These are phyloP conservation scores for Karstenula rhodostoma DNA, from an alignment of 2,329 filamentous ascomycete genomes.

Conservation along the genomic window DNA sequence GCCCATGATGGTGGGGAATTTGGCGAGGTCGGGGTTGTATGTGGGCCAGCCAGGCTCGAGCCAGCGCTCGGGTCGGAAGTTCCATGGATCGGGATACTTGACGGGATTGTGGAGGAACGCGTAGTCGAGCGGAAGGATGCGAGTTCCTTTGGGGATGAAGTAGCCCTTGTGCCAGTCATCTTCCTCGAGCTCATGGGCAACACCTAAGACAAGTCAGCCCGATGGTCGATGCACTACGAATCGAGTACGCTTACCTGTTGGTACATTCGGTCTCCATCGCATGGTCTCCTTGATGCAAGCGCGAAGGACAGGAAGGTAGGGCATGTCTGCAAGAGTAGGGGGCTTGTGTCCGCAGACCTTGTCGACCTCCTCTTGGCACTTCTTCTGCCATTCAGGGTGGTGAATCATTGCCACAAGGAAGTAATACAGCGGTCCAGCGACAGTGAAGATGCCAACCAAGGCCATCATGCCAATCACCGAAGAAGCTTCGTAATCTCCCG, in stretches of 20 bases:
- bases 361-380: slow-evolving; percentile 46
- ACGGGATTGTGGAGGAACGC: slow-evolving; percentile 57
- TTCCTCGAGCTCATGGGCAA: slow-evolving; percentile 61
- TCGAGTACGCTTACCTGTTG: slow-evolving; percentile 41
- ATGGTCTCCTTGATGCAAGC: slow-evolving; percentile 58
- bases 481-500: slow-evolving; percentile 49
- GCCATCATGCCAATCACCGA: slow-evolving; percentile 51
- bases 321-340: slow-evolving; percentile 48
- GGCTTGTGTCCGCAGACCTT: slow-evolving; percentile 34
- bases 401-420: slow-evolving; percentile 49
- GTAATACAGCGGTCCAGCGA: slow-evolving; percentile 49
- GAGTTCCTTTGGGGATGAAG: slow-evolving; percentile 58
- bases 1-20: slow-evolving; percentile 69
- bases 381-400: slow-evolving; percentile 47
- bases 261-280: slow-evolving; percentile 59
- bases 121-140: slow-evolving; percentile 47
- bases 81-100: slow-evolving; percentile 70
- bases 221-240: slow-evolving; percentile 8
- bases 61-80: slow-evolving; percentile 69
- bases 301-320: slow-evolving; percentile 54
- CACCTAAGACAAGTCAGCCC: slow-evolving; percentile 44
- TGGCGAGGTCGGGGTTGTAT: slow-evolving; percentile 69
- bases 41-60: slow-evolving; percentile 70
- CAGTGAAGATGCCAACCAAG: slow-evolving; percentile 50
- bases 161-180: slow-evolving; percentile 60